phyloP scores from a whole-genome alignment of 768 basidiomycete genomes.

The Amanita phalloides region DNA sequence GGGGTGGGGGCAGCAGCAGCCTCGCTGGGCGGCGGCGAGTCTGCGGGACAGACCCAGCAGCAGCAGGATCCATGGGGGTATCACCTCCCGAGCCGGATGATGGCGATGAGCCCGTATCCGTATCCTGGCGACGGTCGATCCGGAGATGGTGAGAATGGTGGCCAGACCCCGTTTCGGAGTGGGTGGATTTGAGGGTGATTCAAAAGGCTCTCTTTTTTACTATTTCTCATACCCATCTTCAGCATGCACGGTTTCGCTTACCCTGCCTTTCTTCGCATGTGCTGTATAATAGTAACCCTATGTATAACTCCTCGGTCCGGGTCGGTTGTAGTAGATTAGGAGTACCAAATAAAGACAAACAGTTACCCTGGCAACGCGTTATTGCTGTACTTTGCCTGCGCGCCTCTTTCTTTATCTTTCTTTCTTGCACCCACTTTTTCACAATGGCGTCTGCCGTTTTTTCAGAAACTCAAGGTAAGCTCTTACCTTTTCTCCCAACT shows the following conservation, averaged over 20 bases:
- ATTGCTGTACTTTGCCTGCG: no score
- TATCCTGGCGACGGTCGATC: background rate
- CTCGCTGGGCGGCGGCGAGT: no score
- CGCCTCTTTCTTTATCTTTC: no score
- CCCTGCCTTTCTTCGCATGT: background rate
- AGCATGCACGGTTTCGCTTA: background rate
- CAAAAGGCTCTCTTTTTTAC: background rate
- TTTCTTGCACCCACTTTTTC: background rate
- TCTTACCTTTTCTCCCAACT: background rate
- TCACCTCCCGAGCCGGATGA: background rate
- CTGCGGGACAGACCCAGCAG: background rate
- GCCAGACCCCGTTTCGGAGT: background rate
- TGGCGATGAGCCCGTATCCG: background rate
- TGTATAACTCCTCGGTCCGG: no score
- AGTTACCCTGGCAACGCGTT: no score
- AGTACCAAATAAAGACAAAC: no score
- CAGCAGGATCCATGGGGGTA: no score
- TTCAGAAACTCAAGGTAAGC: conserved; percentile 17
- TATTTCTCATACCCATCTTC: background rate
- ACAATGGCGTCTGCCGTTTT: conserved; percentile 17
- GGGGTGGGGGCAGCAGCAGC: no score
- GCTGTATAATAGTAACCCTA: background rate
- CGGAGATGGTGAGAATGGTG: background rate
- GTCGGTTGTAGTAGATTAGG: no score
- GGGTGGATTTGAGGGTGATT: background rate